Percentiles rank a stretch among this genome's conserved stretches.
These are phyloP conservation scores for Metarhizium sp. DNA, from an alignment of 2,329 filamentous ascomycete species.

Conservation along the genomic window DNA sequence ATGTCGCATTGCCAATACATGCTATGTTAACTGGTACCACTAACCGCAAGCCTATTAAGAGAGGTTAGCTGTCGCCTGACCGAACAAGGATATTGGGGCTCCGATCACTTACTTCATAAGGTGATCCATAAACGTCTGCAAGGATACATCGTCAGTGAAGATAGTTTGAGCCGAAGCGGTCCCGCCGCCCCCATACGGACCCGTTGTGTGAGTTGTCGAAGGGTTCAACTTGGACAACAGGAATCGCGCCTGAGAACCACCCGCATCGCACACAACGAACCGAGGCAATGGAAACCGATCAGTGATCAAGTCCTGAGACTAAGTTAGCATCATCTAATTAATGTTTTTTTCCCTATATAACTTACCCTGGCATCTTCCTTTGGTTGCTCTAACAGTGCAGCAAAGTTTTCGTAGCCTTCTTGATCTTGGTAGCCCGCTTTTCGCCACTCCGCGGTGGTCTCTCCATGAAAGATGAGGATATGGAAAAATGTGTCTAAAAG, in stretches of 20 bases:
- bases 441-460: slow-evolving; percentile 95
- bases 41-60: slow-evolving; percentile 45
- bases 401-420: slow-evolving; percentile 97
- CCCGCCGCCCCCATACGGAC: slow-evolving; percentile 80
- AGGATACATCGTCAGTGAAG: slow-evolving; percentile 94
- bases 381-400: slow-evolving; percentile 74
- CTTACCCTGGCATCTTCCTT: slow-evolving; percentile 92
- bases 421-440: slow-evolving; percentile 98
- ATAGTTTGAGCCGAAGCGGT: slow-evolving; percentile 90
- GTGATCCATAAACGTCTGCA: slow-evolving; percentile 99
- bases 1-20: background rate
- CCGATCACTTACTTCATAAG: slow-evolving; percentile 73
- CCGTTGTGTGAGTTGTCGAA: slow-evolving; percentile 90
- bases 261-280: slow-evolving; percentile 98
- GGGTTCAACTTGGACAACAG: slow-evolving; percentile 94
- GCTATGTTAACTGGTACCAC: slow-evolving; percentile 45
- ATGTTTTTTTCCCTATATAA: slow-evolving; percentile 8
- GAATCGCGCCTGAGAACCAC: slow-evolving; percentile 95
- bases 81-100: background rate
- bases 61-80: slow-evolving; percentile 7
- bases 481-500: slow-evolving; percentile 99
- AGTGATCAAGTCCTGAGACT: slow-evolving; percentile 75
- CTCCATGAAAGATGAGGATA: slow-evolving; percentile 97
- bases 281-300: slow-evolving; percentile 96
- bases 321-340: slow-evolving; percentile 8